Conservation (phyloP, 192 early-diverging fungal genomes). For the Coemansia sp. region DNA sequence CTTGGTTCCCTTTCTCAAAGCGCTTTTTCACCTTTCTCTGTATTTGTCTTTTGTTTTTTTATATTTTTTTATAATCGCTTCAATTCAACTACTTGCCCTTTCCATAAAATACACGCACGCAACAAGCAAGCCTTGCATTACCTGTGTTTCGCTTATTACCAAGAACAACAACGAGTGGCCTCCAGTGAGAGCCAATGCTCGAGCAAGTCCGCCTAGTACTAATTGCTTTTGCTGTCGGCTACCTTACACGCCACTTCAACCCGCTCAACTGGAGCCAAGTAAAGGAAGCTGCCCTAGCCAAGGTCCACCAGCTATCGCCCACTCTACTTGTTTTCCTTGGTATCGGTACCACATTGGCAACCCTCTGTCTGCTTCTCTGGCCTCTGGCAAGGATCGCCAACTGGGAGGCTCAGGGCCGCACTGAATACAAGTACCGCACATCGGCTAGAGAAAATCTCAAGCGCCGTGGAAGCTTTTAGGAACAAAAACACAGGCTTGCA, state of each 20-base stretch:
- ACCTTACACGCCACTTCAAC: conserved; percentile 55
- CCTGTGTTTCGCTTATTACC: neutral
- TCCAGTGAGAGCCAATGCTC: conserved; percentile 32
- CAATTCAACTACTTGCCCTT: neutral
- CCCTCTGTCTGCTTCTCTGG: conserved; percentile 40
- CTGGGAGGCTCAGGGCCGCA: conserved; percentile 39
- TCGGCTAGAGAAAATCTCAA: conserved; percentile 54
- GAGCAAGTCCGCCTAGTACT: conserved; percentile 56
- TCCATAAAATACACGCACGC: neutral
- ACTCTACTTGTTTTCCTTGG: conserved; percentile 28
- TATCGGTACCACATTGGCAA: conserved; percentile 15
- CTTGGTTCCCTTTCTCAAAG: too few species aligned
- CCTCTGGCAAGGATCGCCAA: conserved; percentile 51
- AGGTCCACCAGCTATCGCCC: conserved; percentile 46
- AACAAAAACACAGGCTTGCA: neutral
- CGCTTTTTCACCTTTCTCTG: neutral
- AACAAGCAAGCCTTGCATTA: neutral
- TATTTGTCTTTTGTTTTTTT: neutral
- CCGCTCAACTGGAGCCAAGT: conserved; percentile 53
- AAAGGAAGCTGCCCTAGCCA: conserved; percentile 33
- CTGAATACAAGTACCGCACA: conserved; percentile 42
- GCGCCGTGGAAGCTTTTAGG: conserved; percentile 55
- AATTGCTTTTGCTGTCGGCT: conserved; percentile 55
- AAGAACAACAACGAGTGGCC: neutral
- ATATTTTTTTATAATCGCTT: neutral